Conservation (phyloP, 1,284 basidiomycete genomes). For the Boletus mariae region DNA sequence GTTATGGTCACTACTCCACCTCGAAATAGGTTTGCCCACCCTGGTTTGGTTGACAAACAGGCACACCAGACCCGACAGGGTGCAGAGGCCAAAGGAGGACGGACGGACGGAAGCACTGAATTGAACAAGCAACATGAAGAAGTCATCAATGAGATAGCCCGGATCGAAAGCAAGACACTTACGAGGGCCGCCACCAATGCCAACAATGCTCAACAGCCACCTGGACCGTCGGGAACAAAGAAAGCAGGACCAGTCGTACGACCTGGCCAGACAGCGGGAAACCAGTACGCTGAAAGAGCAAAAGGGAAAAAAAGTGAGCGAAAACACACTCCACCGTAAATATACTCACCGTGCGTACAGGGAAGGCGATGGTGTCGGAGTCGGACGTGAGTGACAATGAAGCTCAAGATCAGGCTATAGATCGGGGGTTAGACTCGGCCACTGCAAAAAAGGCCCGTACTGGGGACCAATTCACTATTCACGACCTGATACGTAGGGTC, state of each 20-base stretch:
- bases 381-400: background rate
- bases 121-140: background rate
- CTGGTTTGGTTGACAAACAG: background rate
- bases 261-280: background rate
- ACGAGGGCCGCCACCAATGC: background rate
- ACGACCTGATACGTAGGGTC: too few species aligned
- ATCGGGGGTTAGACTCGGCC: background rate
- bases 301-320: background rate
- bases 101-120: background rate
- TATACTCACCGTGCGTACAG: background rate
- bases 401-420: background rate
- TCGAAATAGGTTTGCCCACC: background rate
- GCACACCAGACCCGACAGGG: background rate
- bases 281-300: background rate
- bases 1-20: background rate
- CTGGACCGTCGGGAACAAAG: background rate
- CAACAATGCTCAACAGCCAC: background rate
- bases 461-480: too few species aligned
- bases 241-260: background rate
- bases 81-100: background rate
- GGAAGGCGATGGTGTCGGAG: background rate
- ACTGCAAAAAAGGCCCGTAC: background rate
- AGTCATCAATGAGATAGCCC: background rate
- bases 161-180: background rate
- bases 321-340: too few species aligned